Conservation (phyloP, 2,329 filamentous ascomycete genomes). For the Colletotrichum cordylinicola region DNA sequence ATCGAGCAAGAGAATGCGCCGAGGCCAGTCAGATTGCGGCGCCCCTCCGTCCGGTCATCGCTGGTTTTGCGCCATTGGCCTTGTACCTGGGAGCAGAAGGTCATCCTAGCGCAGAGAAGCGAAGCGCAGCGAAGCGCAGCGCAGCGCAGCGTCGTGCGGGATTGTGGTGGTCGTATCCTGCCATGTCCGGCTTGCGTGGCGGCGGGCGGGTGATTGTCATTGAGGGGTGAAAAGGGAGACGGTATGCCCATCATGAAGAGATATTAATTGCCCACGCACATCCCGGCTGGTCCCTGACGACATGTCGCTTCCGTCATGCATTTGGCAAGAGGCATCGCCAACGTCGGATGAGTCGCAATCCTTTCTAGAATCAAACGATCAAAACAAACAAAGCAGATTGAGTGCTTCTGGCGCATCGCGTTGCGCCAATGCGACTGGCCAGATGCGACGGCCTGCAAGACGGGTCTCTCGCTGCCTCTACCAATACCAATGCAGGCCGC, state of each 20-base stretch:
- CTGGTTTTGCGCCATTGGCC: background rate
- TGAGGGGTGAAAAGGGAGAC: conserved; percentile 32
- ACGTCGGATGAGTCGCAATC: conserved; percentile 5
- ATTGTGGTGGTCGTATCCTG: background rate
- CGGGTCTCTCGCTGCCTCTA: background rate
- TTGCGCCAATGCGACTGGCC: conserved; percentile 20
- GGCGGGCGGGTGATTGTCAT: conserved; percentile 21
- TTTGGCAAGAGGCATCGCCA: background rate
- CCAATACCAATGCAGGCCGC: conserved; percentile 1
- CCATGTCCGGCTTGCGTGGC: conserved; percentile 31
- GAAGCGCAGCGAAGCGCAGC: background rate
- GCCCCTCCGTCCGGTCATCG: background rate
- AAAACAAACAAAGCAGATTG: conserved; percentile 16
- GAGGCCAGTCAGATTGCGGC: conserved; percentile 13
- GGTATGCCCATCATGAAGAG: conserved; percentile 22
- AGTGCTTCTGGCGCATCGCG: conserved; percentile 18
- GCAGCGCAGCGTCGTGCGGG: conserved; percentile 23
- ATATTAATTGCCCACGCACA: conserved; percentile 16
- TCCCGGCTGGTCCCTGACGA: conserved; percentile 7
- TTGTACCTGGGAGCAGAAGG: background rate
- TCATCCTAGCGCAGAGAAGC: background rate
- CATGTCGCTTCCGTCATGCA: background rate
- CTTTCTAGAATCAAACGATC: background rate
- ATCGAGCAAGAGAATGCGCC: conserved; percentile 4
- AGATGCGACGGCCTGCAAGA: conserved; percentile 3